A percentile compares a stretch with the other conserved stretches of the same genome.
phyloP scores from a whole-genome alignment of 2,329 filamentous ascomycete species.

The Celoporthe dispersa region DNA sequence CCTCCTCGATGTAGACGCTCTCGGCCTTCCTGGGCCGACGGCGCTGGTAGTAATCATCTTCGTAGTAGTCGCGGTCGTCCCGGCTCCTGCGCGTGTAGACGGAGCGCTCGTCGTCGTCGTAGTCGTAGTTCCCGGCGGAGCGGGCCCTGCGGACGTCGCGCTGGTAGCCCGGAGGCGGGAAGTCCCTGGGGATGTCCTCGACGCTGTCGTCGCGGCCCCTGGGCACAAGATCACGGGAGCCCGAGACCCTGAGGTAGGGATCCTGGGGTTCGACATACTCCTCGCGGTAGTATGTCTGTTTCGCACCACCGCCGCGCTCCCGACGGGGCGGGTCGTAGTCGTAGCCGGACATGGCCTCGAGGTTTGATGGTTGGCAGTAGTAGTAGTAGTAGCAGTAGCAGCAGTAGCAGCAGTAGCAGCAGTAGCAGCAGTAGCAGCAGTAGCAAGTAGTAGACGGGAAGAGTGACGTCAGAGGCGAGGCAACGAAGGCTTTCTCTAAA shows the following conservation, averaged over 20 bases:
- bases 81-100: conserved; percentile 42
- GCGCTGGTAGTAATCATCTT: conserved; percentile 51
- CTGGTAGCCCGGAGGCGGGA: conserved; percentile 71
- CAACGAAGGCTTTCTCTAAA: conserved; percentile 7
- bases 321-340: conserved; percentile 56
- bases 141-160: conserved; percentile 61
- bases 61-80: conserved; percentile 41
- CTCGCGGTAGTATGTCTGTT: conserved; percentile 56
- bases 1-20: conserved; percentile 61
- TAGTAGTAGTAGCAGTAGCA: background rate
- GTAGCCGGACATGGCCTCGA: conserved; percentile 51
- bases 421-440: background rate
- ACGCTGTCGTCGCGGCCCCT: conserved; percentile 72
- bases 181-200: conserved; percentile 84
- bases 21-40: conserved; percentile 57
- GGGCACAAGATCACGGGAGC: conserved; percentile 59
- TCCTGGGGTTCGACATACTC: conserved; percentile 60
- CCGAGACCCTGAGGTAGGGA: conserved; percentile 49
- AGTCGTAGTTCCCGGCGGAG: conserved; percentile 67
- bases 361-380: background rate
- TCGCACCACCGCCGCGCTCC: conserved; percentile 46
- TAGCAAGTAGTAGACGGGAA: background rate
- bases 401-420: background rate
- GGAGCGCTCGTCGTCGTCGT: conserved; percentile 54
- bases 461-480: conserved; percentile 28